Evolutionary conservation across 257 asterid genomes (phyloP).

Genomic region (Gentiana straminea): DNA sequence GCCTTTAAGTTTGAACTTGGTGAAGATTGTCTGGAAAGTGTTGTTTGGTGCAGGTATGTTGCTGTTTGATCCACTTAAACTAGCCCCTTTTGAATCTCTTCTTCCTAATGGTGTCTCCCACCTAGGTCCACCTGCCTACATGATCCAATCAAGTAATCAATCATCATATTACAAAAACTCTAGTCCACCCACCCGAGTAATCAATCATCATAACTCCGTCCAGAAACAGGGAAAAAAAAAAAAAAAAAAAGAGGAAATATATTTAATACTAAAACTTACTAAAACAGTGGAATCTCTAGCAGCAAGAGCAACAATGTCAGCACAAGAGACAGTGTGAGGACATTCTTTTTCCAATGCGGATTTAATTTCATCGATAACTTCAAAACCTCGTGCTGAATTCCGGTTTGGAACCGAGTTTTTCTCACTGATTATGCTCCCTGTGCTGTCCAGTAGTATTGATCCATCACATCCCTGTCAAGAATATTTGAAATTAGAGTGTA

Average conservation of each 20-base stretch:
- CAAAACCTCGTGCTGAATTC: conserved; percentile 55
- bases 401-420: conserved; percentile 62
- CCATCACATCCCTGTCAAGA: conserved; percentile 67
- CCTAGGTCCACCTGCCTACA: conserved; percentile 67
- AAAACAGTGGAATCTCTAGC: conserved; percentile 56
- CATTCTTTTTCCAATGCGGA: conserved; percentile 52
- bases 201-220: too few relatives aligned
- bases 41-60: conserved; percentile 92
- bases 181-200: too few relatives aligned
- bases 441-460: conserved; percentile 48
- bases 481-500: neutral
- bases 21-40: conserved; percentile 80
- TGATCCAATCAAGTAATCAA: too few relatives aligned
- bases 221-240: too few relatives aligned
- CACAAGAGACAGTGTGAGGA: conserved; percentile 75
- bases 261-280: conserved; percentile 22
- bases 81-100: conserved; percentile 73
- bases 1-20: conserved; percentile 68
- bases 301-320: conserved; percentile 68
- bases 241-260: neutral
- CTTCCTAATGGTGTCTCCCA: conserved; percentile 91
- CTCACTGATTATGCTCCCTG: conserved; percentile 37
- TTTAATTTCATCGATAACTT: conserved; percentile 72
- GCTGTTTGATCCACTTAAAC: conserved; percentile 80
- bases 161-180: too few relatives aligned